Evolutionary conservation across 2,329 filamentous ascomycete genomes (phyloP), one percentile per base, ranked within the genome.

Genomic region (Alternaria infectoria): DNA sequence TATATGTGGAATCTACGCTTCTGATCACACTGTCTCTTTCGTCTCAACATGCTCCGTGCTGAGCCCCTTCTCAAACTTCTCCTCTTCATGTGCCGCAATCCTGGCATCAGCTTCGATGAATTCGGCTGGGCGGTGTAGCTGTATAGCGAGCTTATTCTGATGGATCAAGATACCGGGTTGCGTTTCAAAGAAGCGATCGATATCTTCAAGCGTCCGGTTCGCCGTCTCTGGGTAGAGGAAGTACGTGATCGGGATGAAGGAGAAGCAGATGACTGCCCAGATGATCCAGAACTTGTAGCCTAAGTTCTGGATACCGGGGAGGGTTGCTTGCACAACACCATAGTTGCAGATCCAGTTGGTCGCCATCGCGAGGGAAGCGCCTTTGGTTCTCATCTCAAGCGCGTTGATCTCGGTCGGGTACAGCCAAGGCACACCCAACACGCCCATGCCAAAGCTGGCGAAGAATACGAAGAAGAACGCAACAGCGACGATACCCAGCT

Each of bases 201-300:
- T 84, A 47, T 85, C 83, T 68, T 86, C 84, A 7, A 86, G 76
- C 0, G 83, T 77, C 2, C 74, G 54, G 50, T 82, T 76, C 6
- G 75, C 74, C 0, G 87, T 87, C 72, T 88, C 86, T 0, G 86
- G 86, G 59, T 86, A 86, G 47, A 87, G 79, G 61, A 84, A 78
- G 69, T 83, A 86, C 6, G 85, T 82, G 43, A 85, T 80, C 2
- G 85, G 85, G 46, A 87, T 75, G 58, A 87, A 86, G 17, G 79
- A 77, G 40, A 82, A 84, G 76, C 86, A 87, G 69, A 86, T 82
- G n/a, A 82, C 80, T 2, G 85, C 83, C 75, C 86, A 89, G 66
- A 87, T 81, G 32, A 87, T 81, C 77, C 83, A 88, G 57, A 84
- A 87, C 57, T 81, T 82, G 81, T 84, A 88, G 6, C 82, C 79